These are phyloP conservation scores for Nicotiana obtusifolia DNA, from an alignment of 257 asterid species.

Conservation along the genomic window DNA sequence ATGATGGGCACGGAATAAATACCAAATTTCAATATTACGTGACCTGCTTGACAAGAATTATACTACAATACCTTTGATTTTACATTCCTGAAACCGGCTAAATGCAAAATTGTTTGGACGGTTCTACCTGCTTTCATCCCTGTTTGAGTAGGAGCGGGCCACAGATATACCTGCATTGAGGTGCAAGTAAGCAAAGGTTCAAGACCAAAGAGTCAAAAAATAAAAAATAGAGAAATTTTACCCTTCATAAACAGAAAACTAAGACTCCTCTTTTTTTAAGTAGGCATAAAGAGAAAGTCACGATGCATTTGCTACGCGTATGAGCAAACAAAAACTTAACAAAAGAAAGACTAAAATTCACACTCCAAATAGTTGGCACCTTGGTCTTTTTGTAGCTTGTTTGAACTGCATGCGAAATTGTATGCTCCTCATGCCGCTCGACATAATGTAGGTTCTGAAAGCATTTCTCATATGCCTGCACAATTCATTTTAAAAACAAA, in stretches of 20 bases:
- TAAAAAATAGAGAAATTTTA: not conserved
- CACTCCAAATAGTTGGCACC: slow-evolving; percentile 33
- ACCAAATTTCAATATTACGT: not conserved
- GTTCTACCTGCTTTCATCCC: slow-evolving; percentile 97
- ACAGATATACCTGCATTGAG: slow-evolving; percentile 63
- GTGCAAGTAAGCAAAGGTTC: slow-evolving; percentile 11
- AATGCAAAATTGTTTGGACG: slow-evolving; percentile 58
- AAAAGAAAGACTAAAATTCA: not conserved
- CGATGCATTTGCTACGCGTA: not conserved
- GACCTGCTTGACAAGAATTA: not conserved
- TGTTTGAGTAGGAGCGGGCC: slow-evolving; percentile 83
- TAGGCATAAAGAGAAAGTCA: not conserved
- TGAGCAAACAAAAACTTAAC: not conserved
- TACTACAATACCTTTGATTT: slow-evolving; percentile 65
- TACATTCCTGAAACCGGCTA: slow-evolving; percentile 93
- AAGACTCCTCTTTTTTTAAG: not conserved
- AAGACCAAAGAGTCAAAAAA: not conserved
- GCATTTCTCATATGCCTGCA: slow-evolving; percentile 86
- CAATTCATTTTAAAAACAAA: not conserved
- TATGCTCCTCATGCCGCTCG: slow-evolving; percentile 87
- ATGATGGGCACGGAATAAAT: slow-evolving; percentile 3
- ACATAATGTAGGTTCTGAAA: slow-evolving; percentile 89
- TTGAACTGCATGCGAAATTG: slow-evolving; percentile 93
- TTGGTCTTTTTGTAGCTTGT: slow-evolving; percentile 80
- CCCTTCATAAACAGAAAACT: not conserved